A percentile compares a stretch with the other conserved stretches of the same genome.
Conservation (phyloP, 305 asterid genomes). For the Nicotiana rustica region DNA sequence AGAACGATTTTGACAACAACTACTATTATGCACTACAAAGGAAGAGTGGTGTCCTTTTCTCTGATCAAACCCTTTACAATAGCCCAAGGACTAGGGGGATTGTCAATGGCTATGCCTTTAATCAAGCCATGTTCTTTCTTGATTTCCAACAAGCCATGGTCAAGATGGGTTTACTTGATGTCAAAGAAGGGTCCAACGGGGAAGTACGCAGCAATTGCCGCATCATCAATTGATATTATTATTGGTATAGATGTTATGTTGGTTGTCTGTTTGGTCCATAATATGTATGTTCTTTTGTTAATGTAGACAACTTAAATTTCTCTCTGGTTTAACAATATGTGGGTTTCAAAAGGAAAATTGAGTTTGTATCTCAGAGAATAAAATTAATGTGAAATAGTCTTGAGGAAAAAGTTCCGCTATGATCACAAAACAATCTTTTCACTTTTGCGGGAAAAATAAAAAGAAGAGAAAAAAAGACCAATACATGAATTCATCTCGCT, state of each 20-base stretch:
- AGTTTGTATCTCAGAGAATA: too few relatives aligned
- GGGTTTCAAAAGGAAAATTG: too few relatives aligned
- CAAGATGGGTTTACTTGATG: conserved; percentile 77
- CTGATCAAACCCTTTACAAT: conserved; percentile 77
- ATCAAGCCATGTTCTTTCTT: conserved; percentile 80
- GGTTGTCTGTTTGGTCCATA: background rate
- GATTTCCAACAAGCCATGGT: conserved; percentile 82
- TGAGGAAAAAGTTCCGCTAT: too few relatives aligned
- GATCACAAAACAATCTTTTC: too few relatives aligned
- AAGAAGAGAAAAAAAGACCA: too few relatives aligned
- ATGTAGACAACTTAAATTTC: too few relatives aligned
- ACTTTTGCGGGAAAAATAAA: too few relatives aligned
- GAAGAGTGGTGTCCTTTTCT: conserved; percentile 69
- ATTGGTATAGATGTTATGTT: background rate
- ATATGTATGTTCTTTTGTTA: too few relatives aligned
- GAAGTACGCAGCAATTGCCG: conserved; percentile 73
- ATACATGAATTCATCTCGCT: too few relatives aligned
- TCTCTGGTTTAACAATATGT: too few relatives aligned
- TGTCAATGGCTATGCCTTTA: conserved; percentile 66
- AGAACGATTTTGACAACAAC: conserved; percentile 62
- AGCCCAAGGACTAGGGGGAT: conserved; percentile 60
- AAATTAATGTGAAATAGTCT: too few relatives aligned
- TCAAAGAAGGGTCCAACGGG: conserved; percentile 71
- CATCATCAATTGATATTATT: conserved; percentile 50
- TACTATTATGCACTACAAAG: conserved; percentile 66